Evolutionary conservation across 345 rosid species (phyloP).

Genomic region (Pseudoturritis turrita): DNA sequence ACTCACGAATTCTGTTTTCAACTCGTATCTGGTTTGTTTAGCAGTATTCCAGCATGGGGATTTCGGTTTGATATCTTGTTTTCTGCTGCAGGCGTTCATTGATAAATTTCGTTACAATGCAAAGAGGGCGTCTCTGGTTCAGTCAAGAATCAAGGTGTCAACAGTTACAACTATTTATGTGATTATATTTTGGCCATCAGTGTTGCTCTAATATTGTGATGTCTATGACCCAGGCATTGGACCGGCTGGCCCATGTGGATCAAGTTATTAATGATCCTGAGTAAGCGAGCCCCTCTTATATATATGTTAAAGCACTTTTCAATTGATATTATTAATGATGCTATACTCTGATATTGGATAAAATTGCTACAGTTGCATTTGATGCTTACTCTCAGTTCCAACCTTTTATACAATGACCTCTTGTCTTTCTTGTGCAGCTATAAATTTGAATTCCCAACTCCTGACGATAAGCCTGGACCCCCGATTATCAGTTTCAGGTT

Average conservation of each 20-base stretch:
- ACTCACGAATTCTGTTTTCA: conserved; percentile 10
- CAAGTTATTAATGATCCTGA: conserved; percentile 95
- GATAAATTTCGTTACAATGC: conserved; percentile 99
- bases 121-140: conserved; percentile 98
- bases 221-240: conserved; percentile 63
- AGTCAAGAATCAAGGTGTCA: conserved; percentile 95
- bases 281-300: conserved; percentile 45
- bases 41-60: conserved; percentile 1
- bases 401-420: neutral
- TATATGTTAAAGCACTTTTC: neutral
- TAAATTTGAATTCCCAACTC: conserved; percentile 98
- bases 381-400: neutral
- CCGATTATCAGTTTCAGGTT: conserved; percentile 99
- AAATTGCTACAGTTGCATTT: neutral
- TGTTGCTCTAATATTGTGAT: conserved; percentile 15
- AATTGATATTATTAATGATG: neutral
- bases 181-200: conserved; percentile 9
- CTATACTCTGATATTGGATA: neutral
- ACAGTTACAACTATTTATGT: conserved; percentile 9
- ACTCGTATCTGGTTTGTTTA: neutral
- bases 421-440: conserved; percentile 58
- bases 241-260: conserved; percentile 88
- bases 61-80: conserved; percentile 13
- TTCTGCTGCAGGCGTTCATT: conserved; percentile 69
- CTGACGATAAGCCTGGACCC: conserved; percentile 95